phyloP scores from a whole-genome alignment of 305 asterid genomes.

The Fraxinus paxiana region DNA sequence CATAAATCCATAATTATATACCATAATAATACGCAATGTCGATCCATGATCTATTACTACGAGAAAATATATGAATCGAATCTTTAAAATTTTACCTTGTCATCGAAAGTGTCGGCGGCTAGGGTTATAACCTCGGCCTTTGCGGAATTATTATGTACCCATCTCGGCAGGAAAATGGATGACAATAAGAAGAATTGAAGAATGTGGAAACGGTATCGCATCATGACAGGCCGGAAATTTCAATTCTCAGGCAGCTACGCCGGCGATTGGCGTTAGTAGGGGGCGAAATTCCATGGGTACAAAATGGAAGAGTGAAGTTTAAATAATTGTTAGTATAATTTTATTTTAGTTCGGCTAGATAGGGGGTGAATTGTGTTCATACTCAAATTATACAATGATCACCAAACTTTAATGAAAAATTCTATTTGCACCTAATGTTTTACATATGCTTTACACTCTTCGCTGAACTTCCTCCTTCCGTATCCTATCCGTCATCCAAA shows the following conservation, averaged over 20 bases:
- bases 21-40: not conserved
- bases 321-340: not conserved
- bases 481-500: too few relatives aligned
- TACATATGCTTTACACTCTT: too few relatives aligned
- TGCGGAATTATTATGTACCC: conserved; percentile 30
- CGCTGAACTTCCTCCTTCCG: too few relatives aligned
- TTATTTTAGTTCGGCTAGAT: not conserved
- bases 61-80: not conserved
- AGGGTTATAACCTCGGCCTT: conserved; percentile 79
- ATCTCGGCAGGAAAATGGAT: conserved; percentile 32
- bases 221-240: conserved; percentile 11
- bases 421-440: too few relatives aligned
- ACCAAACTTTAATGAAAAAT: too few relatives aligned
- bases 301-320: not conserved
- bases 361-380: too few relatives aligned
- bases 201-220: conserved; percentile 26
- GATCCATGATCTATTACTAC: conserved; percentile 19
- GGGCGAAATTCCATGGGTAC: not conserved
- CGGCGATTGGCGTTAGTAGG: not conserved
- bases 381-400: too few relatives aligned
- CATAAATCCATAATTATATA: not conserved
- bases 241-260: not conserved
- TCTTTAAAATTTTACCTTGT: conserved; percentile 51
- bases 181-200: conserved; percentile 23
- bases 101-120: conserved; percentile 63